Evolutionary conservation across 2,329 filamentous ascomycete species (phyloP), one percentile per base, ranked within the genome.

Genomic region (Epichloe gansuensis): DNA sequence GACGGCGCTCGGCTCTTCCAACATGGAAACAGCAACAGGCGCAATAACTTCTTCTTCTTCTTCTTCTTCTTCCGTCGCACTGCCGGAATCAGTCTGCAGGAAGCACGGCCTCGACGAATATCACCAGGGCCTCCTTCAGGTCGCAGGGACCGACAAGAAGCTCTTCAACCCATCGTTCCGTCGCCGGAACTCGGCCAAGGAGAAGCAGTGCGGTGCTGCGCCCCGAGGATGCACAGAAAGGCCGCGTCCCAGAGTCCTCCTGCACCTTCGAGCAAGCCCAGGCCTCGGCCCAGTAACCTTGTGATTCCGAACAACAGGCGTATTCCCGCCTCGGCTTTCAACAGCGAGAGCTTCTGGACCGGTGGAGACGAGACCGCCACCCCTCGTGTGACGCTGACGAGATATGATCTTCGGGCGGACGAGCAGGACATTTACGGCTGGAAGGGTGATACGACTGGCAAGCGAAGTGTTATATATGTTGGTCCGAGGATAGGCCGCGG

Each of bases 381-480:
- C 5, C 52, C 52, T 15, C 52, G 52, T 5, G 47, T 53, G 6
- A 53, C 52, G 28, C 52, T 53, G 8, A 53, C 52, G 43, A 42
- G 52, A 23, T 53, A 53, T 13, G 52, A 53, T 41, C 48, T 53
- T 2, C 52, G 52, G 5, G 42, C 48, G 9, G 48, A 53, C 42
- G 52, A 53, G 37, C 31, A 46, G 37, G 48, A 50, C 0, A 53
- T 53, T 15, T 53, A 53, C 28, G 48, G 23, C 12, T 53, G 48
- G 43, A 53, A 53, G 43, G n/a, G 35, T 21, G 31, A 38, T 4
- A 12, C 31, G 2, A 25, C 51, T n/a, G 23, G 5, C 12, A 42
- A 35, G 13, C 28, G 51, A 12, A n/a, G 37, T 4, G 34, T 31
- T 11, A 11, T 21, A 4, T 2, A 31, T 31, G 3, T 11, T 31